These are phyloP conservation scores for Suillus luteus DNA, from an alignment of 768 basidiomycete species.

Conservation along the genomic window DNA sequence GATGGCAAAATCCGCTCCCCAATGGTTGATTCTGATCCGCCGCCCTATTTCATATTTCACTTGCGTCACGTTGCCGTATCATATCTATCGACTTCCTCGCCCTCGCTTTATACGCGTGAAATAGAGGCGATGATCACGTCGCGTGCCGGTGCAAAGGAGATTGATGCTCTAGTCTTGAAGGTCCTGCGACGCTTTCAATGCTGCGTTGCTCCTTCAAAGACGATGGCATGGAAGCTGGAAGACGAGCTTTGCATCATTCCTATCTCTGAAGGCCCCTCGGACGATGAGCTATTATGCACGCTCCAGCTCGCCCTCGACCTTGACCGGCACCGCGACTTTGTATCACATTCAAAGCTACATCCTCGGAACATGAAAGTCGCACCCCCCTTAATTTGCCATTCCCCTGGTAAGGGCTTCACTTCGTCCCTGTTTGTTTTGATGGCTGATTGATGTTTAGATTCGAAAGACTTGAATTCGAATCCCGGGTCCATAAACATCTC, in stretches of 20 bases:
- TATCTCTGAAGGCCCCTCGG: conserved; percentile 11
- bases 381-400: background rate
- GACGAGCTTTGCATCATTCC: conserved; percentile 28
- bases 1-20: conserved; percentile 35
- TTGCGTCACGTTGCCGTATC: conserved; percentile 48
- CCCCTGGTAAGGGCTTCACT: background rate
- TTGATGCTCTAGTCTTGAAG: conserved; percentile 46
- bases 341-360: conserved; percentile 25
- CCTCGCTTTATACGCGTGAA: conserved; percentile 29
- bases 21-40: conserved; percentile 32
- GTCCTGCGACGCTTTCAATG: conserved; percentile 49
- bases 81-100: conserved; percentile 44
- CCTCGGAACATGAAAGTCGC: conserved; percentile 28
- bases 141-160: conserved; percentile 24
- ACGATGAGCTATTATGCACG: conserved; percentile 14
- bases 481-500: background rate
- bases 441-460: conserved; percentile 1
- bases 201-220: conserved; percentile 19
- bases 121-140: conserved; percentile 20
- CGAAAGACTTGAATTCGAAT: background rate
- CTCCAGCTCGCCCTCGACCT: conserved; percentile 33
- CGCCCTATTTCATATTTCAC: conserved; percentile 35
- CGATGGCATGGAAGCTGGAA: conserved; percentile 32
- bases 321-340: conserved; percentile 24
- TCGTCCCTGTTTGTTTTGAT: background rate